These are phyloP conservation scores for Chlorophyllum brunneum DNA, from an alignment of 768 basidiomycete genomes.

Conservation along the genomic window DNA sequence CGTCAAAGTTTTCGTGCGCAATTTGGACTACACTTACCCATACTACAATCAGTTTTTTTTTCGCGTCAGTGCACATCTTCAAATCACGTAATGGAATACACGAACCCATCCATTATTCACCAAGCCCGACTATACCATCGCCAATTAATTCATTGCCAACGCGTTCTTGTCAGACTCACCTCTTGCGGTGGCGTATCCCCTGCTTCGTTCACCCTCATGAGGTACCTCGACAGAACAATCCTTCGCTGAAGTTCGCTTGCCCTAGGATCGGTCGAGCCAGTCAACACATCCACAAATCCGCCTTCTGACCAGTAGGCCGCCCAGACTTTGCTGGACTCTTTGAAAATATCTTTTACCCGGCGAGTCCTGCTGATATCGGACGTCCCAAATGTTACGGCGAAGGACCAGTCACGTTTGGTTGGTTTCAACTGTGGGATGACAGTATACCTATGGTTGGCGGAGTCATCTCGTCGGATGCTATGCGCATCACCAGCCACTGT, in stretches of 20 bases:
- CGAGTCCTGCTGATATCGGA: slow-evolving; percentile 17
- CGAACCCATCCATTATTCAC: slow-evolving; percentile 56
- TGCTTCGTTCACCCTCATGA: slow-evolving; percentile 57
- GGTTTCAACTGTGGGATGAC: slow-evolving; percentile 27
- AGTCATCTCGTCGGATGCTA: slow-evolving; percentile 37
- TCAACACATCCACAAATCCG: slow-evolving; percentile 51
- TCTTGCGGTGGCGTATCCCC: slow-evolving; percentile 55
- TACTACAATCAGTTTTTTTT: slow-evolving; percentile 23
- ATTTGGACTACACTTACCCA: slow-evolving; percentile 24
- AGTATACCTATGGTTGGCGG: slow-evolving; percentile 43
- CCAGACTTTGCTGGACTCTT: slow-evolving; percentile 39
- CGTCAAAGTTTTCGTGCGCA: no score
- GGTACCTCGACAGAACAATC: slow-evolving; percentile 51
- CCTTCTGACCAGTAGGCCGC: slow-evolving; percentile 41
- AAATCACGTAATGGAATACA: slow-evolving; percentile 5
- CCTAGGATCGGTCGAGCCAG: slow-evolving; percentile 43
- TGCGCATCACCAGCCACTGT: slow-evolving; percentile 37
- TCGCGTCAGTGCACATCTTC: not conserved
- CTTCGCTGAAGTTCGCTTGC: slow-evolving; percentile 54
- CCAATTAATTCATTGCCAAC: not conserved
- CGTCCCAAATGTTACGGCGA: slow-evolving; percentile 33
- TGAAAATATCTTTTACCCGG: slow-evolving; percentile 20
- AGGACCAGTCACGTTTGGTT: slow-evolving; percentile 24
- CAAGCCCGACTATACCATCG: slow-evolving; percentile 39
- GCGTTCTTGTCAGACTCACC: slow-evolving; percentile 26